These are phyloP conservation scores for Gossypium stocksii DNA, from an alignment of 345 rosid species.

Conservation along the genomic window DNA sequence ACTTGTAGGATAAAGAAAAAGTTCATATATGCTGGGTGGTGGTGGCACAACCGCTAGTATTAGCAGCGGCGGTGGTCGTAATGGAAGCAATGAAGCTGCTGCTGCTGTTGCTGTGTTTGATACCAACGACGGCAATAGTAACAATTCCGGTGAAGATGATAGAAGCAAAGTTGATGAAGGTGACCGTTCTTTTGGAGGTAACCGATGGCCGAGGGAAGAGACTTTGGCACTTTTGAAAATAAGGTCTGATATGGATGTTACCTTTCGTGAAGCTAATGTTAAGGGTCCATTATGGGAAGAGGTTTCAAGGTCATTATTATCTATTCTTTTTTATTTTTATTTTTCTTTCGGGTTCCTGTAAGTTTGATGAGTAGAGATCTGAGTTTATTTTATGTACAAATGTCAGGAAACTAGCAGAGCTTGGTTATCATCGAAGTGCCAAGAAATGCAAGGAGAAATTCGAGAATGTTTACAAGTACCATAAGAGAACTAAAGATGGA, in stretches of 20 bases:
- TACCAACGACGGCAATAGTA: background rate
- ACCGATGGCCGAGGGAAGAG: slow-evolving; percentile 81
- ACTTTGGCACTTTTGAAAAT: slow-evolving; percentile 63
- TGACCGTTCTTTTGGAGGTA: slow-evolving; percentile 49
- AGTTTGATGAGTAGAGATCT: slow-evolving; percentile 12
- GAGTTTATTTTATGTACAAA: slow-evolving; percentile 23
- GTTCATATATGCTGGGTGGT: slow-evolving; percentile 13
- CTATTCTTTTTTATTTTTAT: background rate
- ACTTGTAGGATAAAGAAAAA: background rate
- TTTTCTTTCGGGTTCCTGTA: background rate
- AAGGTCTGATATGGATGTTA: slow-evolving; percentile 65
- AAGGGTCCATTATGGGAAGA: slow-evolving; percentile 72
- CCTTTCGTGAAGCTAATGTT: slow-evolving; percentile 61
- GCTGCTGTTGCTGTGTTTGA: background rate
- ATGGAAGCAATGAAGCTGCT: slow-evolving; percentile 3
- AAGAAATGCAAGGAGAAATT: slow-evolving; percentile 96
- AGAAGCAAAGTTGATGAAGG: slow-evolving; percentile 31
- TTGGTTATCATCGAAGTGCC: slow-evolving; percentile 1
- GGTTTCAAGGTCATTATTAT: slow-evolving; percentile 46
- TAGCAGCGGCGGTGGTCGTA: slow-evolving; percentile 19
- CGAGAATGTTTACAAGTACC: slow-evolving; percentile 89
- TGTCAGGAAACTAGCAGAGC: slow-evolving; percentile 13
- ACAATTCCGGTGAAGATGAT: slow-evolving; percentile 38
- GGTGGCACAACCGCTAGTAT: slow-evolving; percentile 2
- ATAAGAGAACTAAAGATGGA: slow-evolving; percentile 85